Conservation (phyloP, 1,284 basidiomycete species). For the Tilletia caries region DNA sequence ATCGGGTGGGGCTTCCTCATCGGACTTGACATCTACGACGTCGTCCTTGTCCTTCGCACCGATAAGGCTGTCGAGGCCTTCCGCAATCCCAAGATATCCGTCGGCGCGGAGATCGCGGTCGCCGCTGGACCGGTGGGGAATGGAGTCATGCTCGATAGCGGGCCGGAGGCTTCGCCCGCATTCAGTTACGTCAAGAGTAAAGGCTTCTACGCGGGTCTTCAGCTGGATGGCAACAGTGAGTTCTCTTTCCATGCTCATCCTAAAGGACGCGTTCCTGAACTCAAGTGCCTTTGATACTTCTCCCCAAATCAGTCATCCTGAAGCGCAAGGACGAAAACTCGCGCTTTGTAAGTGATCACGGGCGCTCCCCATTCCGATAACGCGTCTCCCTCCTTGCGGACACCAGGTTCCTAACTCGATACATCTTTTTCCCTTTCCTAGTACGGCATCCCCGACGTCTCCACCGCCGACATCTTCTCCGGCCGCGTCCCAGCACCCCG, state of each 20-base stretch:
- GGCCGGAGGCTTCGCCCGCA: slow-evolving; percentile 40
- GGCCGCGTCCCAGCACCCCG: slow-evolving; percentile 15
- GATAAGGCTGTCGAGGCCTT: slow-evolving; percentile 46
- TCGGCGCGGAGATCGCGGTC: slow-evolving; percentile 49
- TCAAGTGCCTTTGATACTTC: background rate
- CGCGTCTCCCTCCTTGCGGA: background rate
- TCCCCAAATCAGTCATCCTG: background rate
- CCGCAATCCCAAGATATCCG: slow-evolving; percentile 42
- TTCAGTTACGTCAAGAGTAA: slow-evolving; percentile 54
- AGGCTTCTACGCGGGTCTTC: slow-evolving; percentile 50
- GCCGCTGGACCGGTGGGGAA: slow-evolving; percentile 54
- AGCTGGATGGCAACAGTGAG: slow-evolving; percentile 27
- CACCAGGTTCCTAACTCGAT: background rate
- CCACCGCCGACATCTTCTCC: background rate
- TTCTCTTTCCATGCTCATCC: background rate
- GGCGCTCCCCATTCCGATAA: background rate
- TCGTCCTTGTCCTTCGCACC: slow-evolving; percentile 52
- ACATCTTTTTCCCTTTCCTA: background rate
- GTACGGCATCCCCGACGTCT: background rate
- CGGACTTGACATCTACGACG: slow-evolving; percentile 55
- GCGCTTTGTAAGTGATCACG: background rate
- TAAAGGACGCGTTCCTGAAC: background rate
- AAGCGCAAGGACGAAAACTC: slow-evolving; percentile 5
- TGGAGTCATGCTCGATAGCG: slow-evolving; percentile 47
- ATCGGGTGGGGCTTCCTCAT: slow-evolving; percentile 47